phyloP scores from a whole-genome alignment of 768 basidiomycete genomes.

The Leccinellum rugosiceps region DNA sequence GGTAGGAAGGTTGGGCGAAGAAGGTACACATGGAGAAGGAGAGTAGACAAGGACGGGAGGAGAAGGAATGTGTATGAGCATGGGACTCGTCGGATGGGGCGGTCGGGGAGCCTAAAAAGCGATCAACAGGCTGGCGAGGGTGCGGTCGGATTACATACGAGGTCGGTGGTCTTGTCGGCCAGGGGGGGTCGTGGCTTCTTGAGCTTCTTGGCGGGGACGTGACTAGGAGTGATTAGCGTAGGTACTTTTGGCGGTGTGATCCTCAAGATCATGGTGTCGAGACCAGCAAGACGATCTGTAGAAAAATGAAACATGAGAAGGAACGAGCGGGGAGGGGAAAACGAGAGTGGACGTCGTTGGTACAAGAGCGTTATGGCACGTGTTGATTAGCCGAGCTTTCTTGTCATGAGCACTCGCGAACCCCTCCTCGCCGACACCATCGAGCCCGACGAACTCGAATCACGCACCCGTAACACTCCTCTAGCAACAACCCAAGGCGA shows the following conservation, averaged over 20 bases:
- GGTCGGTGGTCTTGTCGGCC: slow-evolving; percentile 27
- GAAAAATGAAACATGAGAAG: slow-evolving; percentile 35
- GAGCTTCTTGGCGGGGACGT: slow-evolving; percentile 22
- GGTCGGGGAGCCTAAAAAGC: slow-evolving; percentile 12
- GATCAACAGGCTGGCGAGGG: slow-evolving; percentile 11
- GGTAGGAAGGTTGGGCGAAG: slow-evolving; percentile 10
- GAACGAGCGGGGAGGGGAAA: slow-evolving; percentile 13
- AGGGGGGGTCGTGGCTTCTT: slow-evolving; percentile 31
- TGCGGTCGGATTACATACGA: slow-evolving; percentile 25
- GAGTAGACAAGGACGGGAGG: slow-evolving; percentile 1
- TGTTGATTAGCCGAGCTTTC: neutral
- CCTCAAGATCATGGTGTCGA: slow-evolving; percentile 38
- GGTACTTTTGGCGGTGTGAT: slow-evolving; percentile 30
- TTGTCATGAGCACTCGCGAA: slow-evolving; percentile 52
- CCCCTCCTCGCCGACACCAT: slow-evolving; percentile 73
- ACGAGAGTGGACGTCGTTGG: slow-evolving; percentile 4
- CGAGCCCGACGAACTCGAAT: slow-evolving; percentile 72
- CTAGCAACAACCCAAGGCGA: slow-evolving; percentile 48
- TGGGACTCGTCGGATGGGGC: slow-evolving; percentile 14
- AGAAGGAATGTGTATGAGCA: slow-evolving; percentile 11
- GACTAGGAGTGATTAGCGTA: slow-evolving; percentile 24
- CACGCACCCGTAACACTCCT: slow-evolving; percentile 29
- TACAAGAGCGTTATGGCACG: neutral
- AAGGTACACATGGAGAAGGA: slow-evolving; percentile 18
- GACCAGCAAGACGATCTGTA: slow-evolving; percentile 41